Evolutionary conservation across 169 alveolate genomes (phyloP).

Genomic region (Eimeria sp.): DNA sequence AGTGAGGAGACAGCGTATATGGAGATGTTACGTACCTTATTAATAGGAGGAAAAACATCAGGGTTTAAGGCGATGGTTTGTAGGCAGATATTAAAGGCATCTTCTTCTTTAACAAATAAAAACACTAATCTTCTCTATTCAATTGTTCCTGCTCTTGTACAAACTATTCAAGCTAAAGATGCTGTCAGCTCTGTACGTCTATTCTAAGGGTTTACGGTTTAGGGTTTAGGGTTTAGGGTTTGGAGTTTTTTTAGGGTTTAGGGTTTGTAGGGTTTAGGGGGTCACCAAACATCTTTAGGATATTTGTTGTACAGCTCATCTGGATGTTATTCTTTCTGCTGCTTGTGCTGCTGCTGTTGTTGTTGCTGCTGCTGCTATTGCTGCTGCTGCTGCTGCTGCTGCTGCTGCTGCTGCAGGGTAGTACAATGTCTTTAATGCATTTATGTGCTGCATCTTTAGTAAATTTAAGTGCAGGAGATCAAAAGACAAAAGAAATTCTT

Average conservation of each 20-base stretch:
- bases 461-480: constrained; percentile 69
- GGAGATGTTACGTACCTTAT: constrained; percentile 15
- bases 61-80: constrained; percentile 25
- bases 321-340: not conserved
- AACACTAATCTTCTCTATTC: not conserved
- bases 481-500: constrained; percentile 48
- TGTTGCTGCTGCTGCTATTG: constrained; percentile 42
- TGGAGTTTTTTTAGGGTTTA: constrained; percentile 10
- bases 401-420: constrained; percentile 56
- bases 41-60: not conserved
- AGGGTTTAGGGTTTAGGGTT: not conserved
- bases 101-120: not conserved
- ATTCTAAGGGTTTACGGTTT: not conserved
- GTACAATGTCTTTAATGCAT: constrained; percentile 33
- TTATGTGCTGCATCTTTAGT: constrained; percentile 20
- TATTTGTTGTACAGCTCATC: too few species aligned
- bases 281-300: not conserved
- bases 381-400: constrained; percentile 22
- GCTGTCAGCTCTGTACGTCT: not conserved
- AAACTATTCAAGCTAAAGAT: not conserved
- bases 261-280: not conserved
- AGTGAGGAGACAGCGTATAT: constrained; percentile 70
- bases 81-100: constrained; percentile 52
- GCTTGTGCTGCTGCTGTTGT: not conserved
- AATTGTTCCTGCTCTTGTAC: constrained; percentile 54